Evolutionary conservation across 805 yeast species (phyloP), one percentile per base, ranked within the genome.

Genomic region (Wickerhamomyces kurtzmanii): DNA sequence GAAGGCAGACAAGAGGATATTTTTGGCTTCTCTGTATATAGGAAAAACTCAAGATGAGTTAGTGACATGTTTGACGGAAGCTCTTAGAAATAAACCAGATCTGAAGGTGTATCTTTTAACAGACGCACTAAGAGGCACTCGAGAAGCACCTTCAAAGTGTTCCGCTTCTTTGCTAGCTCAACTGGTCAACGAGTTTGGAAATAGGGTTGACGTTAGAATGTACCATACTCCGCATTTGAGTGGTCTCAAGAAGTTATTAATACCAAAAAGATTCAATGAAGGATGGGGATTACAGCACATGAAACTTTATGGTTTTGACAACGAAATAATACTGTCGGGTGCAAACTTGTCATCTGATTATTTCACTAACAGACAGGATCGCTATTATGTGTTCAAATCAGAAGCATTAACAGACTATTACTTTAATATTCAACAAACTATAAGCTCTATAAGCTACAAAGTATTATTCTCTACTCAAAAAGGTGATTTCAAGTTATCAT

Each of bases 291-390:
- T 91, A 28, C 98, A 91, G 52, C 98, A 91, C 49, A 91, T 91
- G 97, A 91, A 91, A 51, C 67, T 91, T 17, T 91, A 91, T 51
- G 98, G 98, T 2, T 75, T 87, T 44, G 98, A 91, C 51, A 74
- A 85, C 43, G 95, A 87, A 47, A 73, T 91, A 23, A 68, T 91
- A 12, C 62, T 91, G 18, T 71, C 82, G 12, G 98, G 97, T 6
- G 98, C 98, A 3, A 91, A 91, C 46, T 62, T 91, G 26, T 84
- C 96, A 0, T 62, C 70, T 20, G 98, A 91, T 55, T 91, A 91
- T 53, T 91, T 91, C 55, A 82, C 94, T 4, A 79, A 89, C 52
- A 72, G 98, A 38, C 98, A 91, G 51, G 98, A 91, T 53, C 62
- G 98, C 26, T 91, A 91, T 54, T 82, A 86, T 42, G 31, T 79